A percentile compares a stretch with the other conserved stretches of the same genome.
Evolutionary conservation across 768 basidiomycete genomes (phyloP).

Genomic region (Russula sp.): DNA sequence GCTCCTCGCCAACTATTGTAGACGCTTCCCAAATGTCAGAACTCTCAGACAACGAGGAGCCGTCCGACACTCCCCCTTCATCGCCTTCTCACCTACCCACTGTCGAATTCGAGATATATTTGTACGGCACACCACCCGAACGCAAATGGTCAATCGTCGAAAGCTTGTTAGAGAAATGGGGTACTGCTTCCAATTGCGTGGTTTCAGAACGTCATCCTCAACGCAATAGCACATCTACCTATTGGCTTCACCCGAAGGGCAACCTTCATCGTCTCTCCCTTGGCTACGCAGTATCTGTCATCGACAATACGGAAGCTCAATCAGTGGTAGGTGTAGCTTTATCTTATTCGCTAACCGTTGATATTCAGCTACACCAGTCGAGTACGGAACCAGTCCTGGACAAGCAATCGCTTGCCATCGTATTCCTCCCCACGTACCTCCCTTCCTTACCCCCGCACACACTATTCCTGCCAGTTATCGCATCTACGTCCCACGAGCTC

Average conservation of each 20-base stretch:
- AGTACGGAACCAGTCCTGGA: slow-evolving; percentile 31
- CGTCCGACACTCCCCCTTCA: neutral
- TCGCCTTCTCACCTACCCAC: slow-evolving; percentile 21
- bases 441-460: slow-evolving; percentile 34
- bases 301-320: slow-evolving; percentile 33
- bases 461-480: slow-evolving; percentile 51
- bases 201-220: slow-evolving; percentile 19
- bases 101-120: slow-evolving; percentile 49
- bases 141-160: slow-evolving; percentile 58
- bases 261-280: slow-evolving; percentile 26
- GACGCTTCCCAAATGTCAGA: slow-evolving; percentile 20
- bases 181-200: slow-evolving; percentile 30
- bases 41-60: slow-evolving; percentile 22
- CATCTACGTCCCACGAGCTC: slow-evolving; percentile 21
- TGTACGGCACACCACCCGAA: slow-evolving; percentile 57
- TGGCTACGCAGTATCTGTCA: slow-evolving; percentile 31
- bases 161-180: slow-evolving; percentile 49
- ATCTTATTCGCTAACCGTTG: slow-evolving; percentile 27
- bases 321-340: slow-evolving; percentile 32
- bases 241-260: slow-evolving; percentile 26
- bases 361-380: slow-evolving; percentile 38
- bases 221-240: slow-evolving; percentile 23
- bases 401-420: slow-evolving; percentile 56
- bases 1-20: slow-evolving; percentile 34
- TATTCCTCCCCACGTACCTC: slow-evolving; percentile 52